Evolutionary conservation across 1,284 basidiomycete genomes (phyloP), one percentile per base, ranked within the genome.

Genomic region (Boletus smithii): DNA sequence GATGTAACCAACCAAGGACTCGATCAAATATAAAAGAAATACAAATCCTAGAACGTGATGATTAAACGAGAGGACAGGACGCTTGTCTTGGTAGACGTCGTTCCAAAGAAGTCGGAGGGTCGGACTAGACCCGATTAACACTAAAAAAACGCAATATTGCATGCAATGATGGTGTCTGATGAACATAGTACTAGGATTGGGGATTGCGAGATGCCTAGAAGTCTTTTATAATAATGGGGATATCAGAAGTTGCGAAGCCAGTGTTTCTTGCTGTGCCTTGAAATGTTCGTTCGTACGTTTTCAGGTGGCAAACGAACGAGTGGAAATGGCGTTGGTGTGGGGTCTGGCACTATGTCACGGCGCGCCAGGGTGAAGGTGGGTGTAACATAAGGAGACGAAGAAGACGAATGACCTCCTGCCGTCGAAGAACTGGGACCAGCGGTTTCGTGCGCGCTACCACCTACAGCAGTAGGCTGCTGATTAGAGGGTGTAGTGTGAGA

Each of bases 401-500:
- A 57, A 41, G 53, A 43, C 1, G 35, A 27, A 20, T 20, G 33
- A 16, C 20, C 32, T 9, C 20, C 37, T 18, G 42, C 40, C 22
- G 61, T 46, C 14, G 56, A 20, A 5, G 59, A 27, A 9, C 31
- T 49, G 16, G 57, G n/a, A 6, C 53, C 46, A 35, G 57, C 34
- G 6, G 66, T 63, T 54, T 85, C 74, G 46, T 76, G 68, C n/a
- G 77, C 83, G 45, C 74, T 76, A 13, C 87, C 87, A 29, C 86
- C 88, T 42, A 90, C 64, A 5, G 78, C 78, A 8, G 69, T 79
- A 3, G 87, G 87, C 5, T 63, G 67, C 32, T 73, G 68, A 56
- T 81, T 72, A 27, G 67, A 59, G 3, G 75, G 58, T 5, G 66
- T 66, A 40, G 75, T 76, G 55, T 81, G 78, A 7, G 80, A 73